A percentile compares a stretch with the other conserved stretches of the same genome.
These are phyloP conservation scores for Colletotrichum costaricense DNA, from an alignment of 2,329 filamentous ascomycete genomes.

Conservation along the genomic window DNA sequence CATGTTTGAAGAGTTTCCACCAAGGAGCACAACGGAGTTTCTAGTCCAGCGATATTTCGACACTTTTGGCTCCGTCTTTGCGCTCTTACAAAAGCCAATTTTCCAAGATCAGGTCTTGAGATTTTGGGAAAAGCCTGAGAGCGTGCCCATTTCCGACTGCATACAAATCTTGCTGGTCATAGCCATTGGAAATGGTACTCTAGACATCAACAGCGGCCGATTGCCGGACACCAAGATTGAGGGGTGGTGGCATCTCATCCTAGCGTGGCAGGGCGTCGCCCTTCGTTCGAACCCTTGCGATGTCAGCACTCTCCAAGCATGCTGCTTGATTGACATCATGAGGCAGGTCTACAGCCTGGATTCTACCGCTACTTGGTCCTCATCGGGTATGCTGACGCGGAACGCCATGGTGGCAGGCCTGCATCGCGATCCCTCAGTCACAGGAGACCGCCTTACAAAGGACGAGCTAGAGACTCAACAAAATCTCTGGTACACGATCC, in stretches of 20 bases:
- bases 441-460: background rate
- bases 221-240: conserved; percentile 60
- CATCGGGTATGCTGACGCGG: background rate
- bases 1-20: conserved; percentile 30
- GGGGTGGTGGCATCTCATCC: conserved; percentile 67
- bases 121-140: conserved; percentile 55
- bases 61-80: background rate
- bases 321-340: background rate
- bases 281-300: conserved; percentile 36
- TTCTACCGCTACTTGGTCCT: background rate
- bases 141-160: conserved; percentile 63
- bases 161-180: conserved; percentile 47
- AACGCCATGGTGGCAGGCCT: conserved; percentile 2
- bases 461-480: background rate
- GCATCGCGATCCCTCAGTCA: background rate
- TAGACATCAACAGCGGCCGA: conserved; percentile 65
- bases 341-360: background rate
- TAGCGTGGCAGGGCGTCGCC: conserved; percentile 67
- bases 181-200: conserved; percentile 53
- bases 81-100: conserved; percentile 35
- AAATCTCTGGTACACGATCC: background rate
- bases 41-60: conserved; percentile 53
- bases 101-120: conserved; percentile 58
- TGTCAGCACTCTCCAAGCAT: background rate
- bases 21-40: conserved; percentile 63